phyloP scores from a whole-genome alignment of 2,329 filamentous ascomycete species.

The Cryphonectria radicalis region DNA sequence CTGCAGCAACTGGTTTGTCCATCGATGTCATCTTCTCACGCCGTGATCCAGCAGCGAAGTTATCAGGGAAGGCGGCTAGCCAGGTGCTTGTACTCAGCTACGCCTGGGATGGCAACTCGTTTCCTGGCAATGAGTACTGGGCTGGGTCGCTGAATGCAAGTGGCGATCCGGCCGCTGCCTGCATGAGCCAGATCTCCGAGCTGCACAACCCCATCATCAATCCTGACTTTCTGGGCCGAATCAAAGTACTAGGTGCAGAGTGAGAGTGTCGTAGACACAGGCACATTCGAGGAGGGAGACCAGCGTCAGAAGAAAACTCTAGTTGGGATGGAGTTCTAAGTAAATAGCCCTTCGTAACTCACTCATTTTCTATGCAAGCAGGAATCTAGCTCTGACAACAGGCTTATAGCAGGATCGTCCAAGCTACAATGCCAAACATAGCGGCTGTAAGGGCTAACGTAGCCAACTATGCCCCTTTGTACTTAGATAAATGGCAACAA shows the following conservation, averaged over 20 bases:
- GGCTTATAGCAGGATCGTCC: neutral
- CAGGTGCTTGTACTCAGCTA: constrained; percentile 39
- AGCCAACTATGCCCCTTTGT: neutral
- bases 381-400: neutral
- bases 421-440: neutral
- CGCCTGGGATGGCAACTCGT: constrained; percentile 41
- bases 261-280: neutral
- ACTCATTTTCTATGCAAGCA: no score
- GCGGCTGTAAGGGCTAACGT: neutral
- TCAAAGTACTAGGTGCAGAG: constrained; percentile 31
- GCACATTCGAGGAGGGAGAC: neutral
- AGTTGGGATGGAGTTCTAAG: no score
- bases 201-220: constrained; percentile 41
- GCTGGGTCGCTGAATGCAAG: constrained; percentile 30
- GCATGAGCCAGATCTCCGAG: constrained; percentile 41
- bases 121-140: constrained; percentile 43
- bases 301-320: neutral
- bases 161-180: constrained; percentile 41
- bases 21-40: constrained; percentile 13
- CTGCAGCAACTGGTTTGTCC: neutral
- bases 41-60: constrained; percentile 30
- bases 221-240: constrained; percentile 33
- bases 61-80: constrained; percentile 26
- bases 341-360: no score
- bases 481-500: neutral